phyloP scores from a whole-genome alignment of 139 green algal species.

The Closterium sp. region DNA sequence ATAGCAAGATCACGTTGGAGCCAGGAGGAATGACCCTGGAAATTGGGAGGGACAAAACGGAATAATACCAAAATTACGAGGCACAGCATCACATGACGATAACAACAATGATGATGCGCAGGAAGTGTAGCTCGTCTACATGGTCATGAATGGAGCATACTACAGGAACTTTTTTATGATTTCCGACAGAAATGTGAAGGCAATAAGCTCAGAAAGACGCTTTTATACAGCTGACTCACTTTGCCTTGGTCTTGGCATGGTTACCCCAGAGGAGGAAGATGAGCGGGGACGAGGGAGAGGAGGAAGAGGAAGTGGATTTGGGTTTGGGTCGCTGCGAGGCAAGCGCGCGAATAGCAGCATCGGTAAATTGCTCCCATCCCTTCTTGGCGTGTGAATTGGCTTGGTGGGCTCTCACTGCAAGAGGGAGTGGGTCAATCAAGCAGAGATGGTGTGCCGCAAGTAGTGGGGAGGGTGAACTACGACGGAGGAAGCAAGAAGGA shows the following conservation, averaged over 20 bases:
- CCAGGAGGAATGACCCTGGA: conserved; percentile 50
- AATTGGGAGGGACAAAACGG: too few species aligned
- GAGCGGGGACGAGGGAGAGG: conserved; percentile 16
- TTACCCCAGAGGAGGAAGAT: conserved; percentile 64
- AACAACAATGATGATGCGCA: background rate
- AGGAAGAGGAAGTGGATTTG: background rate
- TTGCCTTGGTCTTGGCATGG: conserved; percentile 57
- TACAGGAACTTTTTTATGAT: background rate
- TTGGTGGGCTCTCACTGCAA: conserved; percentile 39
- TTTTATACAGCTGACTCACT: conserved; percentile 7
- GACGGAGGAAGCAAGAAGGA: background rate
- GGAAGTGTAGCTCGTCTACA: background rate
- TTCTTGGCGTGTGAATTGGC: conserved; percentile 84
- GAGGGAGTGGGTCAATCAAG: background rate
- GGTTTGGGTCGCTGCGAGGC: conserved; percentile 48
- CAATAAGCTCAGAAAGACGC: background rate
- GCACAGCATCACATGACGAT: background rate
- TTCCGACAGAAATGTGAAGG: background rate
- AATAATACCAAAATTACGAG: background rate
- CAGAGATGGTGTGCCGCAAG: background rate
- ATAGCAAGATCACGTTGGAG: conserved; percentile 49
- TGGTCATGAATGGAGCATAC: background rate
- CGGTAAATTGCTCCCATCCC: conserved; percentile 92
- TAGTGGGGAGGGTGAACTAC: background rate
- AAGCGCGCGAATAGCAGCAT: conserved; percentile 75